Conservation (phyloP, 306 rosid species). For the Lathyrus tuberosus region DNA sequence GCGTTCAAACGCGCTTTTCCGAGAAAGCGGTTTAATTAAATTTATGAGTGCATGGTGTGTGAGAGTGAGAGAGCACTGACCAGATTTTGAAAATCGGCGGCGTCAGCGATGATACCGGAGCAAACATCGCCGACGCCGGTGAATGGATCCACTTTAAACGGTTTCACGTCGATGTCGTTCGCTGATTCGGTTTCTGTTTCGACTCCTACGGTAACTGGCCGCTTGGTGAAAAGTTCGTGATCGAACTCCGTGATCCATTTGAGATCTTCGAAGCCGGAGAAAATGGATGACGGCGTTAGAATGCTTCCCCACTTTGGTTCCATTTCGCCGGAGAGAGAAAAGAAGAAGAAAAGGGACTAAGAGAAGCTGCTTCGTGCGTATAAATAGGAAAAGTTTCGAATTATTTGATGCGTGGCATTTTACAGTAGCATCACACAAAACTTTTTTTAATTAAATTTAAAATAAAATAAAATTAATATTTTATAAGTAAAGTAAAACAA, state of each 20-base stretch:
- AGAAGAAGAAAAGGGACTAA: constrained; percentile 42
- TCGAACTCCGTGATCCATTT: constrained; percentile 54
- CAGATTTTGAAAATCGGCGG: constrained; percentile 47
- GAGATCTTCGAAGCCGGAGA: constrained; percentile 36
- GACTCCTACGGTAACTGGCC: not conserved
- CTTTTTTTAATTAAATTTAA: no score
- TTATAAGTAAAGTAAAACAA: no score
- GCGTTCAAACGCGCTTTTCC: constrained; percentile 4
- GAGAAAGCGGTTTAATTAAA: not conserved
- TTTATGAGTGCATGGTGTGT: constrained; percentile 32
- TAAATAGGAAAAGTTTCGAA: constrained; percentile 40
- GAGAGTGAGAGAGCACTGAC: constrained; percentile 53
- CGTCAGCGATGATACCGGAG: constrained; percentile 37
- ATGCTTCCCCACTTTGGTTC: constrained; percentile 37
- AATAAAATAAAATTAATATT: no score
- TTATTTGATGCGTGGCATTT: constrained; percentile 2
- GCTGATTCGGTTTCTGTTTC: constrained; percentile 11
- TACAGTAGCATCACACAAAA: no score
- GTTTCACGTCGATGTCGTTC: constrained; percentile 39
- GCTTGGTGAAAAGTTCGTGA: constrained; percentile 43
- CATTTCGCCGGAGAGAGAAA: constrained; percentile 45
- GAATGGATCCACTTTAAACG: constrained; percentile 42
- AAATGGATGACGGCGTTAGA: constrained; percentile 1
- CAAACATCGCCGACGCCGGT: constrained; percentile 41
- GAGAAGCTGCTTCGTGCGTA: constrained; percentile 38